These are phyloP conservation scores for Sonneratia alba DNA, from an alignment of 345 rosid species.

Conservation along the genomic window DNA sequence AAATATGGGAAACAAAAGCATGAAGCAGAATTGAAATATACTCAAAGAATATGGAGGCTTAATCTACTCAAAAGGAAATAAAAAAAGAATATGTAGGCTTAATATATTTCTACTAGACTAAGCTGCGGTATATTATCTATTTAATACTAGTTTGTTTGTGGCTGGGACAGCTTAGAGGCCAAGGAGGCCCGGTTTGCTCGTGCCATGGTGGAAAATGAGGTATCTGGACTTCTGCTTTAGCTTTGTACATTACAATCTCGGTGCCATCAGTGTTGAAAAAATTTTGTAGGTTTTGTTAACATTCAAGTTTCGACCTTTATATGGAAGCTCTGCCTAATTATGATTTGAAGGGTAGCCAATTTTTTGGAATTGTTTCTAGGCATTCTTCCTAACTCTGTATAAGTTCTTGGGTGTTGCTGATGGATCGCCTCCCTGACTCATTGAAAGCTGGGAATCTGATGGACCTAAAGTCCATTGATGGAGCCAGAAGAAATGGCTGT, in stretches of 20 bases:
- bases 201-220: conserved; percentile 83
- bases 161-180: conserved; percentile 57
- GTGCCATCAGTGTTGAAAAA: background rate
- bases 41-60: no score
- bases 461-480: conserved; percentile 42
- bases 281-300: background rate
- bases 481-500: conserved; percentile 40
- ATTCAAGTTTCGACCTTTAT: background rate
- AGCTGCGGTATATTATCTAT: no score
- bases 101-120: no score
- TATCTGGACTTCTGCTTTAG: conserved; percentile 14
- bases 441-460: conserved; percentile 46
- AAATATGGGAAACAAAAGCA: no score
- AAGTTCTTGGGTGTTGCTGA: conserved; percentile 61
- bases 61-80: no score
- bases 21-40: no score
- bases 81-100: no score
- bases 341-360: background rate
- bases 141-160: no score
- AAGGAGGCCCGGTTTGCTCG: conserved; percentile 85
- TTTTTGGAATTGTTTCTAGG: conserved; percentile 23
- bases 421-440: conserved; percentile 72
- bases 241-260: background rate
- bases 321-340: background rate
- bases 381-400: conserved; percentile 53